These are phyloP conservation scores for Ceratobasidium sp. DNA, from an alignment of 1,284 basidiomycete genomes.

Conservation along the genomic window DNA sequence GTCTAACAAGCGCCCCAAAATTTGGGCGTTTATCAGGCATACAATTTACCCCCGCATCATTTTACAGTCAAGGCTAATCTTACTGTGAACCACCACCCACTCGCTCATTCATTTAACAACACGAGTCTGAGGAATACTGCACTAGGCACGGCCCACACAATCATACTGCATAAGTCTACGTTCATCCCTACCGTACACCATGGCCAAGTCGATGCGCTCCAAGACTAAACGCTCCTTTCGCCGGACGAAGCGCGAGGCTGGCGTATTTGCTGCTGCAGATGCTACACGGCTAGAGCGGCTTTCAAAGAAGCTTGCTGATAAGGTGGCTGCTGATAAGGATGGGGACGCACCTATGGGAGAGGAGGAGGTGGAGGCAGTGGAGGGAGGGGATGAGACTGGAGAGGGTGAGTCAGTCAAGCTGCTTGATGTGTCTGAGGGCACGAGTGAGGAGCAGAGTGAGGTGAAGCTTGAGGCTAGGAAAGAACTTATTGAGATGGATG, in stretches of 20 bases:
- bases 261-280: constrained; percentile 85
- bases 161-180: background rate
- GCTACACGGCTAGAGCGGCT: constrained; percentile 86
- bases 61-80: background rate
- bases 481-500: too few species aligned
- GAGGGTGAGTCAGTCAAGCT: constrained; percentile 56
- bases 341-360: constrained; percentile 57
- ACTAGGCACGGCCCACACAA: background rate
- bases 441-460: too few species aligned
- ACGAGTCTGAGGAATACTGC: too few species aligned
- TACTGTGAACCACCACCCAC: constrained; percentile 11
- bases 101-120: too few species aligned
- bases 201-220: constrained; percentile 94
- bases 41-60: background rate
- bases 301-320: constrained; percentile 71
- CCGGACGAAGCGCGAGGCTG: constrained; percentile 83
- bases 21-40: background rate
- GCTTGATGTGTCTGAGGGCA: too few species aligned
- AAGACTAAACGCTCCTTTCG: constrained; percentile 89
- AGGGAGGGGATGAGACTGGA: constrained; percentile 54
- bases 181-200: constrained; percentile 57
- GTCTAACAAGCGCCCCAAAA: background rate
- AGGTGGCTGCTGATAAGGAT: constrained; percentile 51
- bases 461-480: too few species aligned
- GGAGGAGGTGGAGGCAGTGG: constrained; percentile 57